Percentiles rank a stretch among this genome's conserved stretches.
Evolutionary conservation across 495 filamentous ascomycete genomes (phyloP).

Genomic region (Hyaloscypha bicolor): DNA sequence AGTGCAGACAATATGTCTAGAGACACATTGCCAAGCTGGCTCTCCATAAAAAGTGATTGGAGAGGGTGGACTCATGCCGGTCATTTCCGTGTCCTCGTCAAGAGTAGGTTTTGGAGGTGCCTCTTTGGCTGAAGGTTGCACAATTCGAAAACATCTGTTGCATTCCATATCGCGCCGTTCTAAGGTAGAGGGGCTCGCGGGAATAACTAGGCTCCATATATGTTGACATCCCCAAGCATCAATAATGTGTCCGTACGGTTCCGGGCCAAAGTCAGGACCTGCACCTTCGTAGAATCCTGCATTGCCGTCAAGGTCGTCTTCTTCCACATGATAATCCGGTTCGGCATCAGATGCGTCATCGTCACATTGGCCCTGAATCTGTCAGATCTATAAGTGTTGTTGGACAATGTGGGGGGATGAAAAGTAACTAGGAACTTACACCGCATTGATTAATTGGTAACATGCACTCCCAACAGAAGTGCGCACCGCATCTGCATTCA

Average conservation of each 20-base stretch:
- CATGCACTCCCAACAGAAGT: constrained; percentile 34
- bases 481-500: constrained; percentile 33
- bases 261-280: constrained; percentile 25
- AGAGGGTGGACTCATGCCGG: neutral
- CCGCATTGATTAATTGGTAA: constrained; percentile 20
- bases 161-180: constrained; percentile 23
- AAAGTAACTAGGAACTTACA: neutral
- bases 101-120: neutral
- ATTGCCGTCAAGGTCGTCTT: constrained; percentile 26
- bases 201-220: constrained; percentile 3
- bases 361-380: constrained; percentile 11
- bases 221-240: constrained; percentile 30
- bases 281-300: constrained; percentile 19
- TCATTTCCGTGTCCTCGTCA: constrained; percentile 4
- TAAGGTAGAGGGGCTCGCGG: neutral
- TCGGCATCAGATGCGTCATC: constrained; percentile 21
- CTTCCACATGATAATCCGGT: constrained; percentile 4
- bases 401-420: neutral
- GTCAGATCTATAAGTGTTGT: neutral
- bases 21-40: constrained; percentile 18
- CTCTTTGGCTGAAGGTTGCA: constrained; percentile 2
- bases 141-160: constrained; percentile 24
- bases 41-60: constrained; percentile 1
- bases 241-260: constrained; percentile 16
- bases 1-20: constrained; percentile 4